Conservation (phyloP, 75 land plant species). For the Sequoia sempervirens region DNA sequence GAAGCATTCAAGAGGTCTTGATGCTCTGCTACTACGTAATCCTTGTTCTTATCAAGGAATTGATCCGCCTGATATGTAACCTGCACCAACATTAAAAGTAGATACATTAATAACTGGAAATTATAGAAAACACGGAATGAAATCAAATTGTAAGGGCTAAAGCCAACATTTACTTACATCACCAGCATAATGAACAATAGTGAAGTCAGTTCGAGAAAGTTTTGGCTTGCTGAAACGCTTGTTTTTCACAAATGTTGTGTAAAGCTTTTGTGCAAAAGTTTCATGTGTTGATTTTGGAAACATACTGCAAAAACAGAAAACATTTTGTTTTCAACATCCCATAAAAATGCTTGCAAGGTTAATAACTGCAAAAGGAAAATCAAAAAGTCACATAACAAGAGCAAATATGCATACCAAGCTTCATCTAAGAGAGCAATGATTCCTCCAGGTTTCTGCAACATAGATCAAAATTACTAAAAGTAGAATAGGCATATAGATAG, state of each 20-base stretch:
- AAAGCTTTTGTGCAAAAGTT: slow-evolving; percentile 91
- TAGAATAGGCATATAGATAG: neutral
- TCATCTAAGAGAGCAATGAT: slow-evolving; percentile 95
- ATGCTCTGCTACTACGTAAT: slow-evolving; percentile 98
- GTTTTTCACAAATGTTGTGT: slow-evolving; percentile 67
- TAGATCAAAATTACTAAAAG: slow-evolving; percentile 6
- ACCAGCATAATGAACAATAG: slow-evolving; percentile 88
- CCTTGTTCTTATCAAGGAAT: slow-evolving; percentile 93
- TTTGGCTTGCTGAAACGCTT: slow-evolving; percentile 89
- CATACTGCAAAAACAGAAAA: slow-evolving; percentile 63
- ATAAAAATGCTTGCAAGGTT: neutral
- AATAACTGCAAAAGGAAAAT: slow-evolving; percentile 4
- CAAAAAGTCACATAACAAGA: neutral
- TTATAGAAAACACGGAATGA: neutral
- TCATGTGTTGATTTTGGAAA: slow-evolving; percentile 96
- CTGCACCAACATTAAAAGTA: slow-evolving; percentile 27
- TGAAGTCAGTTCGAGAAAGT: slow-evolving; percentile 89
- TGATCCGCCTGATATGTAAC: slow-evolving; percentile 84
- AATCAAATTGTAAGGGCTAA: neutral
- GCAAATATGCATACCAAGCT: slow-evolving; percentile 68
- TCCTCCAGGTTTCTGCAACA: slow-evolving; percentile 91
- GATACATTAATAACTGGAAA: neutral
- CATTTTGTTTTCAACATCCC: neutral
- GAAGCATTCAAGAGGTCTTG: slow-evolving; percentile 83
- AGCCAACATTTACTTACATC: slow-evolving; percentile 52